A percentile compares a stretch with the other conserved stretches of the same genome.
Evolutionary conservation across 2,329 filamentous ascomycete species (phyloP).

Genomic region (Colletotrichum filicis): DNA sequence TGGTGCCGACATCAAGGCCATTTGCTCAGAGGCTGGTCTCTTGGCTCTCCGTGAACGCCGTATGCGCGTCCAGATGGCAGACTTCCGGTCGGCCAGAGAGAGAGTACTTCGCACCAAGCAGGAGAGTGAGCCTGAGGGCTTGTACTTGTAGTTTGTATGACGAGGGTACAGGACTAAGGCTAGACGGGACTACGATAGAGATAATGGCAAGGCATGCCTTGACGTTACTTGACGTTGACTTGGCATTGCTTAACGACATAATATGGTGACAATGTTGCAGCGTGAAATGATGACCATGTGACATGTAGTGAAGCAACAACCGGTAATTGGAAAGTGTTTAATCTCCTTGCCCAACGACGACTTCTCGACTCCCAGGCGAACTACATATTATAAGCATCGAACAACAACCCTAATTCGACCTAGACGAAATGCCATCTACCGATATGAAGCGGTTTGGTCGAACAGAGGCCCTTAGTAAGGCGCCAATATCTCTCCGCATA

Average conservation of each 20-base stretch:
- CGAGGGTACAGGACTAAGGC: constrained; percentile 2
- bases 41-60: constrained; percentile 93
- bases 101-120: constrained; percentile 98
- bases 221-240: constrained; percentile 5
- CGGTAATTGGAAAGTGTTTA: too few species aligned
- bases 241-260: constrained; percentile 6
- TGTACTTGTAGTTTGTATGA: constrained; percentile 83
- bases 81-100: constrained; percentile 93
- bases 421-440: not conserved
- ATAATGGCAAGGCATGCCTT: constrained; percentile 30
- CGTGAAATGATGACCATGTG: not conserved
- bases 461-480: not conserved
- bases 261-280: not conserved
- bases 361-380: not conserved
- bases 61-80: constrained; percentile 99
- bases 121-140: constrained; percentile 95
- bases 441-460: not conserved
- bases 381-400: not conserved
- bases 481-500: not conserved
- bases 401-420: not conserved
- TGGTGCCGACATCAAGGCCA: constrained; percentile 98
- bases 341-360: too few species aligned
- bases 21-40: constrained; percentile 96
- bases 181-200: constrained; percentile 27
- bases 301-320: not conserved